phyloP scores from a whole-genome alignment of 495 filamentous ascomycete genomes.

The Podospora didyma region DNA sequence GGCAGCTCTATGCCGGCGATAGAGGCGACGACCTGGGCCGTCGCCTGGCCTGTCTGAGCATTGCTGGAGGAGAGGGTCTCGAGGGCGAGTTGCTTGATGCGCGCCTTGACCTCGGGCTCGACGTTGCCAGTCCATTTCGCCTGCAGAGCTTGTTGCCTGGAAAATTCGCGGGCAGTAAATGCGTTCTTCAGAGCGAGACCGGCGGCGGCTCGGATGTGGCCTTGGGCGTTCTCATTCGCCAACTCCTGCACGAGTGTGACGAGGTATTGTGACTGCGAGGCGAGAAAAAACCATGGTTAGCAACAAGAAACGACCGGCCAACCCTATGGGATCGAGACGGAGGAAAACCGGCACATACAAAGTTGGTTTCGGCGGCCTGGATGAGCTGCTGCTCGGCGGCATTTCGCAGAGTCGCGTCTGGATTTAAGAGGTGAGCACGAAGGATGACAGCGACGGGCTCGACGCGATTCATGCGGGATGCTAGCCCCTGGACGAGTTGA shows the following conservation, averaged over 20 bases:
- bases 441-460: slow-evolving; percentile 7
- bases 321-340: slow-evolving; percentile 17
- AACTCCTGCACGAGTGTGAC: slow-evolving; percentile 86
- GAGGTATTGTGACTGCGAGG: slow-evolving; percentile 76
- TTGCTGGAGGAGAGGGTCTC: slow-evolving; percentile 76
- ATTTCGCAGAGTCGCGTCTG: slow-evolving; percentile 85
- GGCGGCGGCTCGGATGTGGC: slow-evolving; percentile 84
- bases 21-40: slow-evolving; percentile 91
- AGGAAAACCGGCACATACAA: slow-evolving; percentile 59
- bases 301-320: slow-evolving; percentile 5
- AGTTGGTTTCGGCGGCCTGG: slow-evolving; percentile 88
- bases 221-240: slow-evolving; percentile 79
- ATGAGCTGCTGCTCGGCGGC: slow-evolving; percentile 90
- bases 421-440: slow-evolving; percentile 5
- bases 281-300: slow-evolving; percentile 8
- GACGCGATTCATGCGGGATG: slow-evolving; percentile 15
- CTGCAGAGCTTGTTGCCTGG: slow-evolving; percentile 82
- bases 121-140: slow-evolving; percentile 84
- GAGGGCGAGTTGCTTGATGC: slow-evolving; percentile 83
- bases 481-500: slow-evolving; percentile 12
- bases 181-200: slow-evolving; percentile 97
- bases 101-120: slow-evolving; percentile 68
- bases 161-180: slow-evolving; percentile 85
- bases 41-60: slow-evolving; percentile 75
- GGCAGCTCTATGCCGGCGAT: slow-evolving; percentile 94